Conservation (phyloP, 495 filamentous ascomycete species). For the Talaromyces thailandensis region DNA sequence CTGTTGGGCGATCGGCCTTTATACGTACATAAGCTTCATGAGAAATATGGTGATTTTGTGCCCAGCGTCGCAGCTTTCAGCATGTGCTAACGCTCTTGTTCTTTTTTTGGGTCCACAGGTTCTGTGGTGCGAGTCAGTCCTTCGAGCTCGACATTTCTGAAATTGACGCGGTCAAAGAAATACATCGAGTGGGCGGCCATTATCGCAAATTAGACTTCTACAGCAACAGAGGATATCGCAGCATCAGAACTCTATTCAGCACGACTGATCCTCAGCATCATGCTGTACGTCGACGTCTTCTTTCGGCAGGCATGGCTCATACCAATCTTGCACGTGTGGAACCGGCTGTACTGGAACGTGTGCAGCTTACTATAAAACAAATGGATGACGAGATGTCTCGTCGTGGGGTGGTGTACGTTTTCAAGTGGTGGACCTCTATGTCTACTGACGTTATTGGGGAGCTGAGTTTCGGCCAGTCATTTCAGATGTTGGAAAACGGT, state of each 20-base stretch:
- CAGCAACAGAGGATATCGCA: slow-evolving; percentile 7
- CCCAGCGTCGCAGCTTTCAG: background rate
- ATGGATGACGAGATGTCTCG: slow-evolving; percentile 24
- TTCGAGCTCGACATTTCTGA: slow-evolving; percentile 30
- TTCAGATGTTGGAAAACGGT: slow-evolving; percentile 43
- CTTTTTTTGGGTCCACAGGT: slow-evolving; percentile 13
- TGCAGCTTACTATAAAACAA: slow-evolving; percentile 22
- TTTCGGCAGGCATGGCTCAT: slow-evolving; percentile 33
- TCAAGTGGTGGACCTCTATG: slow-evolving; percentile 51
- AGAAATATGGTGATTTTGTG: slow-evolving; percentile 26
- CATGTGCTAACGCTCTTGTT: background rate
- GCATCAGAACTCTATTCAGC: slow-evolving; percentile 21
- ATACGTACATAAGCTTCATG: slow-evolving; percentile 34
- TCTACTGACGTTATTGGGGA: slow-evolving; percentile 47
- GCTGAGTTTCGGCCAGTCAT: slow-evolving; percentile 49
- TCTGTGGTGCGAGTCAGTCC: slow-evolving; percentile 33
- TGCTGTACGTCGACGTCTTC: slow-evolving; percentile 19
- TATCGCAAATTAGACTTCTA: slow-evolving; percentile 20
- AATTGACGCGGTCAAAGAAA: slow-evolving; percentile 22
- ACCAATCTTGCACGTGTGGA: slow-evolving; percentile 20
- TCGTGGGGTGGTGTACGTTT: slow-evolving; percentile 32
- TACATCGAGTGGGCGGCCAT: slow-evolving; percentile 25
- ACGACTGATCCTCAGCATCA: slow-evolving; percentile 23
- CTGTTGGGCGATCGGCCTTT: slow-evolving; percentile 19
- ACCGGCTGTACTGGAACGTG: slow-evolving; percentile 17